phyloP scores from a whole-genome alignment of 2,329 filamentous ascomycete species.

The Rosellinia necatrix region DNA sequence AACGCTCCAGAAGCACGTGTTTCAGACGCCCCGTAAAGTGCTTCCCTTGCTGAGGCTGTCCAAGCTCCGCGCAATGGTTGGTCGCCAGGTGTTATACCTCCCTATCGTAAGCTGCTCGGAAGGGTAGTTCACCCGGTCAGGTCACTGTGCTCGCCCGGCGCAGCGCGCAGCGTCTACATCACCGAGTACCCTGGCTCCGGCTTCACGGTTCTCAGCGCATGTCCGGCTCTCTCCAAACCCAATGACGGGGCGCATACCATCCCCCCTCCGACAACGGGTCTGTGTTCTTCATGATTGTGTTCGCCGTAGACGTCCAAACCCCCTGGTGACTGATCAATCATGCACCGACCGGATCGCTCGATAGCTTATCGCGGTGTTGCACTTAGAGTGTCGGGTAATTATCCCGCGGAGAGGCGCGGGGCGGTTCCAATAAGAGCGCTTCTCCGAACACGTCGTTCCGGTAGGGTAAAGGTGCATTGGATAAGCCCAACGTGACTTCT shows the following conservation, averaged over 20 bases:
- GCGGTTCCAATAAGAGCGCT: not conserved
- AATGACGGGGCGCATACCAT: constrained; percentile 19
- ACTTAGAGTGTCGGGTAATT: not conserved
- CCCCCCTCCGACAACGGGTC: constrained; percentile 21
- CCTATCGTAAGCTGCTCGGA: constrained; percentile 21
- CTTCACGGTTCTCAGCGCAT: constrained; percentile 11
- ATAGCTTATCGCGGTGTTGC: not conserved
- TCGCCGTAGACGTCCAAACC: not conserved
- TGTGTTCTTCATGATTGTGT: not conserved
- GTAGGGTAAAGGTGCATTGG: constrained; percentile 17
- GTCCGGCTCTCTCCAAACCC: constrained; percentile 20
- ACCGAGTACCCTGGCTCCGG: constrained; percentile 5
- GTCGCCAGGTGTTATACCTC: constrained; percentile 24
- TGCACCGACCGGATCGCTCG: not conserved
- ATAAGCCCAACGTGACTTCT: constrained; percentile 10
- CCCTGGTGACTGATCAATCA: not conserved
- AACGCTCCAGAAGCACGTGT: constrained; percentile 38
- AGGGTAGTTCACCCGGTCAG: constrained; percentile 33
- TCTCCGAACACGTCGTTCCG: constrained; percentile 15
- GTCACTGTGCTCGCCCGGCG: constrained; percentile 33
- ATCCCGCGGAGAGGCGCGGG: not conserved
- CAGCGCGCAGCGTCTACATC: constrained; percentile 8
- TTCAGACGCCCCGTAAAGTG: constrained; percentile 26
- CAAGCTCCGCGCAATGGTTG: constrained; percentile 30
- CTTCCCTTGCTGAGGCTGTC: constrained; percentile 28